Conservation (phyloP, 208 protist genomes). For the Lotmaria passim region DNA sequence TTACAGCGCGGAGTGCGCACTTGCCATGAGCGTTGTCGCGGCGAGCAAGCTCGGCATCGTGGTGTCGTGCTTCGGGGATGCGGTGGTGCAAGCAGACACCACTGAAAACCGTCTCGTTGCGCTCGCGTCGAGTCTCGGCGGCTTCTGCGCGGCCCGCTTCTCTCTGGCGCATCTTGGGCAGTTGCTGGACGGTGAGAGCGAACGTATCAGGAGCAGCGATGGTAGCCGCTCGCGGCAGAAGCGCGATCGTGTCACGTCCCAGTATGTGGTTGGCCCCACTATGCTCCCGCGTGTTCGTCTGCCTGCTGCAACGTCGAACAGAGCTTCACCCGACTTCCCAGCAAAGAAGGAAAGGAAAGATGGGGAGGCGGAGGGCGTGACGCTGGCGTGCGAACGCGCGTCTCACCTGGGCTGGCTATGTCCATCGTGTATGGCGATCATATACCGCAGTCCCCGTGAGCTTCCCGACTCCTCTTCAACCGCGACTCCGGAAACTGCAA, state of each 20-base stretch:
- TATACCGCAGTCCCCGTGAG: conserved; percentile 44
- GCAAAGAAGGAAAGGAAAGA: neutral
- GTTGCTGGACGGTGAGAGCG: conserved; percentile 36
- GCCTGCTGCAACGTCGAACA: neutral
- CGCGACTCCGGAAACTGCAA: neutral
- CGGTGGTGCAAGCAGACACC: conserved; percentile 15
- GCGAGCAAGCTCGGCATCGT: conserved; percentile 39
- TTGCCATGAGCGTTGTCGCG: conserved; percentile 54
- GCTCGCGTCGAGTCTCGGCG: conserved; percentile 46
- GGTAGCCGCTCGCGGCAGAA: conserved; percentile 11
- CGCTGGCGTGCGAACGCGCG: neutral
- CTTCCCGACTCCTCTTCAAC: conserved; percentile 5
- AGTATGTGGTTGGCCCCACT: conserved; percentile 59
- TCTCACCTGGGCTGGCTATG: conserved; percentile 75
- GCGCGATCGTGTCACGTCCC: conserved; percentile 63
- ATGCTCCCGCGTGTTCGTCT: conserved; percentile 45
- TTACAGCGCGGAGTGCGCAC: conserved; percentile 69
- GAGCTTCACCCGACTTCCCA: neutral
- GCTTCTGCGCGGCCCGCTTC: conserved; percentile 42
- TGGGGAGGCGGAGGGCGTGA: neutral
- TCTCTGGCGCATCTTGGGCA: conserved; percentile 34
- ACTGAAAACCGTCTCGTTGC: conserved; percentile 37
- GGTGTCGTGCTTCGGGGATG: conserved; percentile 62
- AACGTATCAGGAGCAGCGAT: neutral
- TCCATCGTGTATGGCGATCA: conserved; percentile 66